Percentiles rank a stretch among this genome's conserved stretches.
Conservation (phyloP, 768 basidiomycete species). For the Suillus cothurnatus region DNA sequence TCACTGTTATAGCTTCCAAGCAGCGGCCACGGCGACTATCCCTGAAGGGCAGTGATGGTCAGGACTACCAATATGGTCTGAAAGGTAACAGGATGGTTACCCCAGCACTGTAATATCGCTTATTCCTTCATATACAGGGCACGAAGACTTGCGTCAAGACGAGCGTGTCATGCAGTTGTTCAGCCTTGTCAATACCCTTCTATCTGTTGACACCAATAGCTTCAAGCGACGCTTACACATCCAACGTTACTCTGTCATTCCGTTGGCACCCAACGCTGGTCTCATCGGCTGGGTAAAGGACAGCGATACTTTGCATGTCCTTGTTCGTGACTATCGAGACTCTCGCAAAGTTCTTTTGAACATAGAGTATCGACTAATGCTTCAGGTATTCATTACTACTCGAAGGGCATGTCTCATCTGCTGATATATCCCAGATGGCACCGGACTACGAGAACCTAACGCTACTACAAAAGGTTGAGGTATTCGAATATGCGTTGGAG, state of each 20-base stretch:
- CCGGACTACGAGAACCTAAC: constrained; percentile 97
- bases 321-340: constrained; percentile 95
- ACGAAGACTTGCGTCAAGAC: constrained; percentile 98
- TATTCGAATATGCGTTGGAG: constrained; percentile 97
- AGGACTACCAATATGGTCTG: constrained; percentile 88
- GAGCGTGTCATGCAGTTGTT: constrained; percentile 99
- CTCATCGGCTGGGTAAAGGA: constrained; percentile 95
- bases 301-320: constrained; percentile 93
- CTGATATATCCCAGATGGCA: constrained; percentile 73
- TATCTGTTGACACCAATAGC: constrained; percentile 90
- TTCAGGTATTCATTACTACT: constrained; percentile 72
- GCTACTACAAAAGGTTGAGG: constrained; percentile 96
- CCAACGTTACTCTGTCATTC: constrained; percentile 90
- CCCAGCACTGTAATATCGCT: neutral
- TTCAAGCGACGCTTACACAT: constrained; percentile 97
- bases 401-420: constrained; percentile 54
- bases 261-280: constrained; percentile 94
- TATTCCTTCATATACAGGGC: constrained; percentile 53
- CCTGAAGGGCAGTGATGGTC: constrained; percentile 87
- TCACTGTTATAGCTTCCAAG: constrained; percentile 95
- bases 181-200: constrained; percentile 92
- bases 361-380: constrained; percentile 98
- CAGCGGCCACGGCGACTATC: constrained; percentile 91
- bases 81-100: constrained; percentile 62
- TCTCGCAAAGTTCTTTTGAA: constrained; percentile 95